phyloP scores from a whole-genome alignment of 2,329 filamentous ascomycete species.

The Passalora sequoiae region DNA sequence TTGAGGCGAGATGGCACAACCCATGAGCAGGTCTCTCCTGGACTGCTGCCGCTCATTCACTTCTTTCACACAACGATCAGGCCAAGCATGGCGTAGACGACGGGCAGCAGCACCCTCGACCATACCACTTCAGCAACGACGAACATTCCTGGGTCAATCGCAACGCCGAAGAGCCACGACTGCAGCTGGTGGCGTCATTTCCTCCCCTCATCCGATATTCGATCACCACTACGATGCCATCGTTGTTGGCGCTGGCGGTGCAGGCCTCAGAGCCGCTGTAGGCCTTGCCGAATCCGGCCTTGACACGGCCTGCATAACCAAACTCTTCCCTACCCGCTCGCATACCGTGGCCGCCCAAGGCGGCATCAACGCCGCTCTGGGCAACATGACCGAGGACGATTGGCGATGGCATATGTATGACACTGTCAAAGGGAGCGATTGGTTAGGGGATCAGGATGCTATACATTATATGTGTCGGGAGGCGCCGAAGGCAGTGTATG shows the following conservation, averaged over 20 bases:
- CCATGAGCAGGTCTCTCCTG: conserved; percentile 14
- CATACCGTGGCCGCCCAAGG: conserved; percentile 65
- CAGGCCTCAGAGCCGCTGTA: conserved; percentile 59
- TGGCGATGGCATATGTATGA: conserved; percentile 60
- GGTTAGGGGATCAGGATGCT: conserved; percentile 56
- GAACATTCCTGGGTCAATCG: conserved; percentile 22
- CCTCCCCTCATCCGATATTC: conserved; percentile 78
- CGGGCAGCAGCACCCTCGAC: neutral
- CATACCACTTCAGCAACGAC: conserved; percentile 14
- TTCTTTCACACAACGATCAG: conserved; percentile 8
- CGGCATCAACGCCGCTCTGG: conserved; percentile 57
- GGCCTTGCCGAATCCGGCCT: conserved; percentile 60
- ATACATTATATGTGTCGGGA: conserved; percentile 58
- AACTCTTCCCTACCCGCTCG: conserved; percentile 56
- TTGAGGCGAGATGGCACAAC: conserved; percentile 17
- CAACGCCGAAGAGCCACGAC: conserved; percentile 29
- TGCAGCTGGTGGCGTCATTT: conserved; percentile 15
- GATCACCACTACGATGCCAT: conserved; percentile 86
- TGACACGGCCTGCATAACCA: conserved; percentile 61
- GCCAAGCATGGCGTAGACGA: conserved; percentile 9
- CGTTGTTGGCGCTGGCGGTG: conserved; percentile 53
- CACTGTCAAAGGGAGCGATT: conserved; percentile 55
- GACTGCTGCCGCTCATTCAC: conserved; percentile 15
- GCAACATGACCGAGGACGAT: conserved; percentile 53
- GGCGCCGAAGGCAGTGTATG: conserved; percentile 50